Conservation (phyloP, 1,284 basidiomycete species). For the Papiliotrema flavescens region DNA sequence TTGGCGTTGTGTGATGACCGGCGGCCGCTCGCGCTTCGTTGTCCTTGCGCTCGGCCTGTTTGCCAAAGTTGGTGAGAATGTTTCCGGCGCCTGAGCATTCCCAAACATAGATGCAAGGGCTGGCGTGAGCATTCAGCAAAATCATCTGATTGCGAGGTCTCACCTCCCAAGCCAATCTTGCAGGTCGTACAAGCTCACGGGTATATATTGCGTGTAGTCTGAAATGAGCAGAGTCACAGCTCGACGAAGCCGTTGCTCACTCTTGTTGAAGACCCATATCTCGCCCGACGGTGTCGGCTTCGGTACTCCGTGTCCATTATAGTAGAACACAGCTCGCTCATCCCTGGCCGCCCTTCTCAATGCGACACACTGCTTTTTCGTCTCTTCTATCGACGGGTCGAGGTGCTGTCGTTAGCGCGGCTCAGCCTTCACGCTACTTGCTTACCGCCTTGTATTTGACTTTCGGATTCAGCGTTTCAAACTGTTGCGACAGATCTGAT, state of each 20-base stretch:
- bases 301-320: constrained; percentile 97
- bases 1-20: constrained; percentile 13
- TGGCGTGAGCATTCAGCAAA: constrained; percentile 43
- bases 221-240: constrained; percentile 4
- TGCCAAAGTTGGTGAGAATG: constrained; percentile 85
- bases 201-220: constrained; percentile 96
- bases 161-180: constrained; percentile 76
- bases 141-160: constrained; percentile 11
- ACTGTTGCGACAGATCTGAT: constrained; percentile 81
- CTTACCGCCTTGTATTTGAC: constrained; percentile 76
- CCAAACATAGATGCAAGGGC: constrained; percentile 97
- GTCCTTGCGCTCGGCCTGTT: constrained; percentile 80
- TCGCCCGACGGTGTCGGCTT: constrained; percentile 95
- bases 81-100: constrained; percentile 96
- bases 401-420: constrained; percentile 58
- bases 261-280: constrained; percentile 97
- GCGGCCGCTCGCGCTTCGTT: constrained; percentile 55
- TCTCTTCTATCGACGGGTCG: constrained; percentile 92
- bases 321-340: constrained; percentile 93
- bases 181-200: constrained; percentile 87
- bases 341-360: constrained; percentile 86
- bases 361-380: constrained; percentile 81
- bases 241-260: constrained; percentile 23
- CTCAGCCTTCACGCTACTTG: neutral
- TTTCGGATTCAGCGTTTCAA: constrained; percentile 80